Evolutionary conservation across 2,329 filamentous ascomycete genomes (phyloP).

Genomic region (Rosellinia necatrix): DNA sequence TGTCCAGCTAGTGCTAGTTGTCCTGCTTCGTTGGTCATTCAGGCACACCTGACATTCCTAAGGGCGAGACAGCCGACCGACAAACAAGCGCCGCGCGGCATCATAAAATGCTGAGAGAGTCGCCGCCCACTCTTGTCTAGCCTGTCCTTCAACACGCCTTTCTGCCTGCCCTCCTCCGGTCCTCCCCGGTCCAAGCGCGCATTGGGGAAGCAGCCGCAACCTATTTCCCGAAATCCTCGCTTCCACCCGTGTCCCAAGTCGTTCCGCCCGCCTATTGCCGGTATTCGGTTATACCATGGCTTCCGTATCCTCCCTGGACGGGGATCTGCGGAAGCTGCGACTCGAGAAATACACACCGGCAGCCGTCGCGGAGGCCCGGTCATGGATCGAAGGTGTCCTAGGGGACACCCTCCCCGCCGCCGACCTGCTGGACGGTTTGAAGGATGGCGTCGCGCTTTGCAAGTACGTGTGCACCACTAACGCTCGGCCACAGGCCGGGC

Average conservation of each 20-base stretch:
- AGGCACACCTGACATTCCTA: constrained; percentile 6
- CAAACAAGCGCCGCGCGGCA: background rate
- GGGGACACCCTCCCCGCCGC: constrained; percentile 72
- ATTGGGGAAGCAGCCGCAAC: no score
- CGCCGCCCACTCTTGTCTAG: background rate
- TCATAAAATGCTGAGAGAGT: background rate
- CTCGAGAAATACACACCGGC: constrained; percentile 90
- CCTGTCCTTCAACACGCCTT: background rate
- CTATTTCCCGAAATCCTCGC: background rate
- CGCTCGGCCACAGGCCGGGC: no score
- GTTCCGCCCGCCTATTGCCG: no score
- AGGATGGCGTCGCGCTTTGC: constrained; percentile 92
- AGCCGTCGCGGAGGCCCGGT: constrained; percentile 81
- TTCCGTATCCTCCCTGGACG: constrained; percentile 90
- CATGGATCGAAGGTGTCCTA: constrained; percentile 84
- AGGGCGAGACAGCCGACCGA: background rate
- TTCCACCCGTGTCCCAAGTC: no score
- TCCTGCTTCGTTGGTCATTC: constrained; percentile 13
- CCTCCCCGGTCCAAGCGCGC: background rate
- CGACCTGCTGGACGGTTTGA: constrained; percentile 84
- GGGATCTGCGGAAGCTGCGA: constrained; percentile 92
- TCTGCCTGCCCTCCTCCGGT: background rate
- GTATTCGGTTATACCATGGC: constrained; percentile 82
- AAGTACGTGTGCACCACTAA: constrained; percentile 61
- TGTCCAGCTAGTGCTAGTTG: no score